Evolutionary conservation across 108 stramenopile species (phyloP).

Genomic region (Cyclotella atomus): DNA sequence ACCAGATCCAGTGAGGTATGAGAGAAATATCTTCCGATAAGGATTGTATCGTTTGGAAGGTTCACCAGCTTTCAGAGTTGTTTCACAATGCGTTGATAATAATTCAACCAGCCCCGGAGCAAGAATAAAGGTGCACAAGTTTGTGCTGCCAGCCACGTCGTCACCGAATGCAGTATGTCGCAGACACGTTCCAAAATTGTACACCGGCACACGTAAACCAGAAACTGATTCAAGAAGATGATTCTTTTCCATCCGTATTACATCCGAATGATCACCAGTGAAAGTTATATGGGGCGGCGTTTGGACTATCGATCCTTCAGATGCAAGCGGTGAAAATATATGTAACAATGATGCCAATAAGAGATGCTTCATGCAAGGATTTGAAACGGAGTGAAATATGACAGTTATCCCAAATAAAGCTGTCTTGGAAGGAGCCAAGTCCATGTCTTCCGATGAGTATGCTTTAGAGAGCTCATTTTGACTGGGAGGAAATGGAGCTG

Average conservation of each 20-base stretch:
- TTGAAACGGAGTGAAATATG: constrained; percentile 74
- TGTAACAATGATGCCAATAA: constrained; percentile 81
- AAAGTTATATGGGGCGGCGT: constrained; percentile 57
- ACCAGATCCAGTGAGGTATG: constrained; percentile 30
- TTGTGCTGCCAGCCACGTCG: constrained; percentile 13
- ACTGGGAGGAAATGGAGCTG: not conserved
- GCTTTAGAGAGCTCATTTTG: not conserved
- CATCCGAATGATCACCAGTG: constrained; percentile 47
- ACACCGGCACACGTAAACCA: constrained; percentile 14
- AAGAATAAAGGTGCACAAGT: constrained; percentile 72
- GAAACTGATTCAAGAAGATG: constrained; percentile 7
- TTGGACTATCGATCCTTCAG: constrained; percentile 59
- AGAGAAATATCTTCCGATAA: constrained; percentile 45
- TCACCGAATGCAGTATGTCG: not conserved
- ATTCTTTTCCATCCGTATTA: constrained; percentile 55
- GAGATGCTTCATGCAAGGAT: constrained; percentile 65
- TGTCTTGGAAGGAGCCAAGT: constrained; percentile 78
- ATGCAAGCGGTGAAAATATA: constrained; percentile 71
- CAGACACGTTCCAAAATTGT: constrained; percentile 34
- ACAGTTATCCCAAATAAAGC: constrained; percentile 77
- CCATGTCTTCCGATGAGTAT: constrained; percentile 37
- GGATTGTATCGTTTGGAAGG: constrained; percentile 32
- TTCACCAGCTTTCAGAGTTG: not conserved
- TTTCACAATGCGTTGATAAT: constrained; percentile 34
- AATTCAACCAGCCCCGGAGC: constrained; percentile 76